These are phyloP conservation scores for Spizellomyces punctatus DNA, from an alignment of 192 early-diverging fungal genomes.

Conservation along the genomic window DNA sequence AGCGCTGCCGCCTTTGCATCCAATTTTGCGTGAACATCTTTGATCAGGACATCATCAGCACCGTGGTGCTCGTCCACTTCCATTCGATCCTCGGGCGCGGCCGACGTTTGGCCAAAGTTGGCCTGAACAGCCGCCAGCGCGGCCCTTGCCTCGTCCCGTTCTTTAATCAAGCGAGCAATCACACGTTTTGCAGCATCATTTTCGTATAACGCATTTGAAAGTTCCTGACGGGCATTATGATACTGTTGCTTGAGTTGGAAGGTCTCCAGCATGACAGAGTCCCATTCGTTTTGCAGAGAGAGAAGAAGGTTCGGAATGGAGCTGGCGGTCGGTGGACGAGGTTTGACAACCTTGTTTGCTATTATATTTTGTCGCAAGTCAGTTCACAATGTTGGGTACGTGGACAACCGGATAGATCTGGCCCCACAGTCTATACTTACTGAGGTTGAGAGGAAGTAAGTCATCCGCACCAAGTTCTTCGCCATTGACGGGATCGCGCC, in stretches of 20 bases:
- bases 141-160: constrained; percentile 87
- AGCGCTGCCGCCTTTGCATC: constrained; percentile 47
- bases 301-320: constrained; percentile 89
- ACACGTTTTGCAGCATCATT: constrained; percentile 96
- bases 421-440: constrained; percentile 26
- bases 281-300: constrained; percentile 95
- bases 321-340: constrained; percentile 86
- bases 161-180: constrained; percentile 86
- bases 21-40: constrained; percentile 40
- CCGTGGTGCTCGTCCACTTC: constrained; percentile 8
- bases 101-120: constrained; percentile 5
- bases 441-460: constrained; percentile 66
- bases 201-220: constrained; percentile 92
- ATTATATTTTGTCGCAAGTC: neutral
- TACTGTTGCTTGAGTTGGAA: constrained; percentile 91
- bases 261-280: constrained; percentile 93
- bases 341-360: constrained; percentile 66
- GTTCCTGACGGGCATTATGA: constrained; percentile 86
- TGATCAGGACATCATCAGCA: constrained; percentile 24
- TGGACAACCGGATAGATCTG: neutral
- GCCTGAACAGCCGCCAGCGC: constrained; percentile 38
- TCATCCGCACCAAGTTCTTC: constrained; percentile 72
- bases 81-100: constrained; percentile 8
- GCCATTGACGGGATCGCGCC: constrained; percentile 79
- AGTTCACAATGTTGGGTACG: neutral